Evolutionary conservation across 1,139 yeast species (phyloP), one percentile per base, ranked within the genome.

Genomic region (Debaryomyces psychrophilus): DNA sequence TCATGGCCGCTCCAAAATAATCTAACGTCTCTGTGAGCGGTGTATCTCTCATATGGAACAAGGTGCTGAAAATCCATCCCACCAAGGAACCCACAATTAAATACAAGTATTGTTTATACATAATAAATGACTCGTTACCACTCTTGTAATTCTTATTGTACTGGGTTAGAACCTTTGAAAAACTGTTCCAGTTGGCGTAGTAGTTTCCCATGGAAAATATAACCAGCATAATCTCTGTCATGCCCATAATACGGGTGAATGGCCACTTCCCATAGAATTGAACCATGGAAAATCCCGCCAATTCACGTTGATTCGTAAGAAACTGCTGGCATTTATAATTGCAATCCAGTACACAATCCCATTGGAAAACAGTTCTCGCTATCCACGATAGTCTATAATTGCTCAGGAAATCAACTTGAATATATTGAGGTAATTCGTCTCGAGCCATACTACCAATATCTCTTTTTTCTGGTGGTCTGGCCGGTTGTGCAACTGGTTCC

Each of bases 251-350:
- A 37, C 77, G 56, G 8, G 45, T 49, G 49, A 75, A 75, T 2
- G 79, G 79, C 80, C 80, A 75, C 51, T 75, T 75, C 7, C 80
- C 80, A 46, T 65, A 62, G 50, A 73, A 75, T 49, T 75, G 76
- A 9, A 73, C 76, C 59, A 69, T 59, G 2, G 63, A 62, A 11
- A 55, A 50, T 2, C 63, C 62, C 0, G 47, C 37, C 6, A 25
- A 23, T 17, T 49, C 44, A 28, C 76, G 53, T 23, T 52, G 52
- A 27, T 61, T 55, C 4, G 76, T 69, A 28, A 73, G 55, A 9
- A 64, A 50, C 49, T 71, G 79, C 50, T 65, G 74, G 52, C 80
- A 75, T 47, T 71, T 67, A 52, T 75, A 75, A 47, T 64, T 61
- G 54, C 80, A 75, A 48, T 74, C 72, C 50, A 67, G 64, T 1